Evolutionary conservation across 2,329 filamentous ascomycete genomes (phyloP).

Genomic region (Gaeumannomyces sp.): DNA sequence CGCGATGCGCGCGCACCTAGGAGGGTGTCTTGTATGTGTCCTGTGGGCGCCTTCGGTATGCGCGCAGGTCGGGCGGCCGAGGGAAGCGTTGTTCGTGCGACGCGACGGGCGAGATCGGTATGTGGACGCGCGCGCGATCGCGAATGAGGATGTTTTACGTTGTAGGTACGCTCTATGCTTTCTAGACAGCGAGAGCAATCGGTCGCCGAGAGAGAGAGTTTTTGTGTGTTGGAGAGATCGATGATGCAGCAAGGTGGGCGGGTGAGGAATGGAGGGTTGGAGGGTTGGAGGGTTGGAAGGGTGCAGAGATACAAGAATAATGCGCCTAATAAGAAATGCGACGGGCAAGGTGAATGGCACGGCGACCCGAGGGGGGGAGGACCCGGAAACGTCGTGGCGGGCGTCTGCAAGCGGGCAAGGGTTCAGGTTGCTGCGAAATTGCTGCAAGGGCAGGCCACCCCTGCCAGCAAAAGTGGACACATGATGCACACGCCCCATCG

Average conservation of each 20-base stretch:
- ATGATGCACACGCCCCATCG: not conserved
- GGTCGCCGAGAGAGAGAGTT: not conserved
- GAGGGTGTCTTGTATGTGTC: not conserved
- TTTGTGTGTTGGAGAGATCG: not conserved
- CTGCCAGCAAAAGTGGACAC: not conserved
- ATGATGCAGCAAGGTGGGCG: not conserved
- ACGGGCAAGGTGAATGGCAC: no score
- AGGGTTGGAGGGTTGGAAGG: constrained; percentile 1
- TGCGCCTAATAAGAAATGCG: constrained; percentile 7
- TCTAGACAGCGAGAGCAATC: not conserved
- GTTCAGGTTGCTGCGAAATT: not conserved
- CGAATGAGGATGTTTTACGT: not conserved
- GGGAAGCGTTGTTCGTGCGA: not conserved
- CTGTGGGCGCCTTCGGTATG: no score
- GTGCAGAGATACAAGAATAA: constrained; percentile 2
- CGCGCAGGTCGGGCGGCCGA: not conserved
- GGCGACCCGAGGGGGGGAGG: not conserved
- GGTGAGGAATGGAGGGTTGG: constrained; percentile 1
- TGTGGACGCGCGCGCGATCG: not conserved
- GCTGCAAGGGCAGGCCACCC: not conserved
- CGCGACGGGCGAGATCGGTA: not conserved
- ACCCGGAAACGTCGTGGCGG: not conserved
- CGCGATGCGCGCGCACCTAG: not conserved
- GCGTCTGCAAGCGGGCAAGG: not conserved
- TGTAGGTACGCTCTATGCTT: not conserved